Evolutionary conservation across 2,329 filamentous ascomycete species (phyloP), one percentile per base, ranked within the genome.

Genomic region (Cercospora nicotianae): DNA sequence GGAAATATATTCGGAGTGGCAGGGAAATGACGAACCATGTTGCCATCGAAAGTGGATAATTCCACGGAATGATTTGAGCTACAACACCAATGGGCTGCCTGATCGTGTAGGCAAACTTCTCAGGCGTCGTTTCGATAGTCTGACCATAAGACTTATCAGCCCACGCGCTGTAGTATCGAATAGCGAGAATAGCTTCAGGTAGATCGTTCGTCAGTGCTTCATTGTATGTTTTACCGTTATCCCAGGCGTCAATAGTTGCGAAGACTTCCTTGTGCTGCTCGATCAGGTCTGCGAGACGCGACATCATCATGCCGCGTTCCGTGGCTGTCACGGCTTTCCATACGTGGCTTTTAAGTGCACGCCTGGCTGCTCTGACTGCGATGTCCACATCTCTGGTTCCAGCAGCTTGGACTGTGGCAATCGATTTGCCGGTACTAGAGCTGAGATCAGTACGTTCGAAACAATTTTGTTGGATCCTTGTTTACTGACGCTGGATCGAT

Each of bases 1-100:
- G 12, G 33, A 36, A 36, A 36, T 6, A 13, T 16, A 13, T 10
- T 36, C 12, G 33, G 12, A 13, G 12, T 13, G 33, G 33, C 5
- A 16, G 12, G 12, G 33, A 36, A 13, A 36, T 36, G 4, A 36
- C 33, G 12, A 36, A 36, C 33, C 33, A 36, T 36, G 33, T 36
- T 36, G 33, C 33, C 33, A 36, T 36, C 12, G 33, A 36, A 36
- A 36, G 33, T 13, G 33, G 33, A 36, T 36, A 36, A 36, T 73
- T 73, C 71, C 68, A 87, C 79, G 93, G 92, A 6, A 91, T 93
- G 69, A 96, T 92, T 61, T 94, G 82, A 2, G 90, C 92, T 75
- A 90, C 76, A 2, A 77, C 74, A 16, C 75, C 75, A 10, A 76
- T 64, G 5, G 76, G 75, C 61, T 77, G 63, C 33, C 69, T 71